Evolutionary conservation across 805 yeast species (phyloP), one percentile per base, ranked within the genome.

Genomic region (Schwanniomyces yamadae): DNA sequence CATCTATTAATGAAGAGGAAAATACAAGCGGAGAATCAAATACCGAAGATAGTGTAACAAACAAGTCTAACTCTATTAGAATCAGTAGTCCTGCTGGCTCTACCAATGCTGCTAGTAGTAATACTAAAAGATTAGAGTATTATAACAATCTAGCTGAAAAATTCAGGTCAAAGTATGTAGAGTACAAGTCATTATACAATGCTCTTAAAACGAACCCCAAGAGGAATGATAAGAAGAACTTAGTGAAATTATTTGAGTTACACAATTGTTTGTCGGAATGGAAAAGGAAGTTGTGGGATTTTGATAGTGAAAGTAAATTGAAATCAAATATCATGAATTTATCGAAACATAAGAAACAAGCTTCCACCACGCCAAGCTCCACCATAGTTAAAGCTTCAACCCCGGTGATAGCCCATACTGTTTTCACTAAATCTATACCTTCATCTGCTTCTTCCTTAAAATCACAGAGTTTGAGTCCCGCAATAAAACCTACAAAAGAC

Each of bases 221-320:
- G 28, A 15, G 28, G 10, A 24, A 18, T 10, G 37, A 36, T 20
- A 44, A 50, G 54, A 54, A 44, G 49, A 26, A 57, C 55, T 39
- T 73, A 54, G 49, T 59, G 36, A 62, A 57, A 49, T 55, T 79
- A 32, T 63, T 69, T 48, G 70, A 70, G 33, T 50, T 79, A 56
- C 84, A 79, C 53, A 68, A 67, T 21, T 63, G 66, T 27, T 55
- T 80, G 33, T 66, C 73, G 13, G 66, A 67, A 26, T 77, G 82
- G 82, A 79, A 79, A 53, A 66, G 64, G 40, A 64, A 70, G 45
- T 59, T 79, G 13, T 77, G 82, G 82, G 75, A 70, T 32, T 55
- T 47, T 33, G 64, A 65, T 39, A 52, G 55, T 32, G 66, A 63
- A 31, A 46, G 46, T 30, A 62, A 51, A 42, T 45, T 52, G 42